These are phyloP conservation scores for Alternaria alternata DNA, from an alignment of 2,329 filamentous ascomycete genomes.

Conservation along the genomic window DNA sequence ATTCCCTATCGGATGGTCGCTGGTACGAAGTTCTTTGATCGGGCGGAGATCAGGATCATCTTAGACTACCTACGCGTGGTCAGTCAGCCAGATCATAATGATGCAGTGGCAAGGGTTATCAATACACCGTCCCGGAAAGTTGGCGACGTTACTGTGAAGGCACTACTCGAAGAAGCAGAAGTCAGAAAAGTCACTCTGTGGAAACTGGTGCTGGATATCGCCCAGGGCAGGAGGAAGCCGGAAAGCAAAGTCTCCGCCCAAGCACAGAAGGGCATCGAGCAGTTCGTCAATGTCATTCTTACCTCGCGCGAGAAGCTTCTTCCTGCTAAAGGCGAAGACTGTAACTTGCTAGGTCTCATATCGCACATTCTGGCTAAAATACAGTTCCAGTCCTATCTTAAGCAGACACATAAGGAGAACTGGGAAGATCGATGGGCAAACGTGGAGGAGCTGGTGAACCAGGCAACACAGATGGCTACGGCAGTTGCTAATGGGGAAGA, in stretches of 20 bases:
- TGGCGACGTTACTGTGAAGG: conserved; percentile 79
- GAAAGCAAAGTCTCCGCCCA: conserved; percentile 64
- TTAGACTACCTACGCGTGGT: conserved; percentile 89
- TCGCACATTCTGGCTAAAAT: conserved; percentile 70
- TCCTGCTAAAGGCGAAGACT: conserved; percentile 50
- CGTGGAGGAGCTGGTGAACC: conserved; percentile 82
- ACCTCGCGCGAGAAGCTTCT: conserved; percentile 64
- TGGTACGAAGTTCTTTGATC: conserved; percentile 90
- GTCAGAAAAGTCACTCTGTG: conserved; percentile 74
- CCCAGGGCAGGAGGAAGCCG: conserved; percentile 61
- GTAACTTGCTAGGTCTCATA: conserved; percentile 59
- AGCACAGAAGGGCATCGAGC: conserved; percentile 64
- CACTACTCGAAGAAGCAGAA: conserved; percentile 79
- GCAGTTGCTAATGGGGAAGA: conserved; percentile 52
- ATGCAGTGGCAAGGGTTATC: conserved; percentile 82
- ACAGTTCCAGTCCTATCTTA: conserved; percentile 76
- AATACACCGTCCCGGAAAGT: conserved; percentile 84
- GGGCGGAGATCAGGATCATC: conserved; percentile 84
- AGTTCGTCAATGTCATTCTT: conserved; percentile 68
- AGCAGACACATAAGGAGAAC: conserved; percentile 71
- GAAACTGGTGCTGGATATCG: conserved; percentile 70
- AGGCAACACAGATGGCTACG: conserved; percentile 75
- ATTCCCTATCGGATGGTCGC: conserved; percentile 93
- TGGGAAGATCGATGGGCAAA: conserved; percentile 82
- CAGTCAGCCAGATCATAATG: conserved; percentile 84